Base-by-base conservation (phyloP, 1,284 basidiomycete genomes). In the Butyriboletus appendiculatus region DNA sequence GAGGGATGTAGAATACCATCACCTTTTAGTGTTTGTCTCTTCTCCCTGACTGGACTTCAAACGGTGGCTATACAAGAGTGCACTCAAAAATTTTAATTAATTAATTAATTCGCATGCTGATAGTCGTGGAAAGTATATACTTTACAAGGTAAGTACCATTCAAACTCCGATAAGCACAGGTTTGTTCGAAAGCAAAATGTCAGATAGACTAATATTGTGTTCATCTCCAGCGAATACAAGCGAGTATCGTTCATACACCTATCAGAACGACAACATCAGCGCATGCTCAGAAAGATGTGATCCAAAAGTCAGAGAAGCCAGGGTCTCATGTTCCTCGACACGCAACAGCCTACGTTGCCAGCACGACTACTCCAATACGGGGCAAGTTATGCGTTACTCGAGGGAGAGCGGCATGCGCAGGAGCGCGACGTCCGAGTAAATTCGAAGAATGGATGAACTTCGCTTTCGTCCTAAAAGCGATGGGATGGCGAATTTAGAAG, bases 381-480 rank as follows among this genome's bases (percentile, higher is more conserved):
- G 61, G 40, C 1, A 26, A 20, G 33, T 65, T 46, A 67, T 56
- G 62, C 59, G 61, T 61, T 66, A 76, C 73, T 60, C 70, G 66
- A 62, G 63, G 57, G 62, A 65, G 70, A 69, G 73, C 65, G 73
- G 73, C 71, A 66, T 59, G 50, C 58, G 59, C 63, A 64, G 66
- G 63, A 63, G 65, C 63, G 68, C 68, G 61, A 61, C 54, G 58
- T 61, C 64, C 69, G 67, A 74, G 74, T 53, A 75, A 73, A 71
- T 73, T 88, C 86, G 87, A 88, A 77, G 86, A 88, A 88, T 88
- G 86, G 86, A 88, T 88, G 80, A 88, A 88, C 86, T 88, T 82
- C 69, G 77, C 48, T 86, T 86, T 87, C 84, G 73, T 81, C 76
- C 65, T 69, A 24, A 50, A 48, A 59, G 28, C 33, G 41, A 42